phyloP scores from a whole-genome alignment of 306 rosid species.

The Canavalia ensiformis region DNA sequence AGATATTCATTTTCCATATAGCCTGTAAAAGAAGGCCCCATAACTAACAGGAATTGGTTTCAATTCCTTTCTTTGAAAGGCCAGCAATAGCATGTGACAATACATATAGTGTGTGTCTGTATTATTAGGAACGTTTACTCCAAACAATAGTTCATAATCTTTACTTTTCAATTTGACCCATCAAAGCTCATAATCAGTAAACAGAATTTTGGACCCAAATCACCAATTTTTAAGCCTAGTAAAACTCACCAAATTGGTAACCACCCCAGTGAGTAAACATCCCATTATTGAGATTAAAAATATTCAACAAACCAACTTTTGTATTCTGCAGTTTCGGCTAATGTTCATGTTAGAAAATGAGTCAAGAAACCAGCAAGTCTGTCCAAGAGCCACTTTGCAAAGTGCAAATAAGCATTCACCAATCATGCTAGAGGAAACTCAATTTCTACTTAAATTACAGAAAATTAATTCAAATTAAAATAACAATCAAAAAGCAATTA shows the following conservation, averaged over 20 bases:
- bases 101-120: not conserved
- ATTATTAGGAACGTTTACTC: slow-evolving; percentile 27
- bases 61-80: slow-evolving; percentile 20
- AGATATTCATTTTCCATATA: not conserved
- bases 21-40: not conserved
- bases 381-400: slow-evolving; percentile 95
- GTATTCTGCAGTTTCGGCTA: slow-evolving; percentile 25
- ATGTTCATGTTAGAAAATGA: slow-evolving; percentile 57
- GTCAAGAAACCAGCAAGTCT: slow-evolving; percentile 95
- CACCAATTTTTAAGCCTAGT: not conserved
- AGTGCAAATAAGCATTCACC: slow-evolving; percentile 56
- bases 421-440: slow-evolving; percentile 45
- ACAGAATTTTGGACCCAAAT: slow-evolving; percentile 16
- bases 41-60: not conserved
- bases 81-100: not conserved
- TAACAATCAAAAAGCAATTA: slow-evolving; percentile 24
- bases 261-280: not conserved
- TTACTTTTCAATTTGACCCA: slow-evolving; percentile 21
- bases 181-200: not conserved
- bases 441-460: slow-evolving; percentile 15
- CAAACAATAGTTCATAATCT: not conserved
- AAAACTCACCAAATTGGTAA: not conserved
- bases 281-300: not conserved
- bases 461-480: slow-evolving; percentile 29
- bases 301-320: slow-evolving; percentile 4